Base-by-base conservation (phyloP, 108 stramenopile genomes). In the Conticribra weissflogii region DNA sequence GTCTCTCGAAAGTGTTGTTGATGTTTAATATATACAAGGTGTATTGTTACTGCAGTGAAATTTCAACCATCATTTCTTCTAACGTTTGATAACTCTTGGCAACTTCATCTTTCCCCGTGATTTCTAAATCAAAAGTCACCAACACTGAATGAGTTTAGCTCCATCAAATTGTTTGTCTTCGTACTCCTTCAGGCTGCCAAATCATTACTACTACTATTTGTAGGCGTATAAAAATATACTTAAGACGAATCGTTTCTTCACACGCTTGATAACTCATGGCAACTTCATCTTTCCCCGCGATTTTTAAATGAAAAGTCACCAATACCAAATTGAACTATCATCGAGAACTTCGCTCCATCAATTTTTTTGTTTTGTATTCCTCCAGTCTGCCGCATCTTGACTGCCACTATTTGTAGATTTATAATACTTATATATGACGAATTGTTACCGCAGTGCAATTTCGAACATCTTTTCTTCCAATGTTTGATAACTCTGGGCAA, bases 91-190 rank as follows among this genome's bases (percentile, higher is more conserved):
- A 4, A 59, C 28, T 60, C 56, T 31, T 16, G 15, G 34, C 8
- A 57, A n/a, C n/a, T n/a, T n/a, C n/a, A n/a, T n/a, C n/a, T n/a
- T n/a, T n/a, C n/a, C n/a, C 14, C 16, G 44, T 16, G 16, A 45
- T 45, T 14, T 14, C 16, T 16, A 45, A 45, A 9, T 14, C 16
- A 45, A 45, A 14, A 45, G 44, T 45, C 9, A 45, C n/a, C 16
- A 45, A 45, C 14, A 16, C 44, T 45, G 16, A 45, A 16, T 45
- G 3, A 16, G 46, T 66, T 71, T 29, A 63, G 48, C 51, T 78
- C 64, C 69, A 78, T 59, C 28, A 78, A 60, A 36, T 71, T 68
- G 17, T 78, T 78, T 41, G 77, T 71, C 59, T 78, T 78, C 14
- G 77, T 78, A 61, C 61, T 71, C 44, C 69, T 70, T 69, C 77